A percentile compares a stretch with the other conserved stretches of the same genome.
Evolutionary conservation across 148 eudicot genomes (phyloP).

Genomic region (Cornus kousa): DNA sequence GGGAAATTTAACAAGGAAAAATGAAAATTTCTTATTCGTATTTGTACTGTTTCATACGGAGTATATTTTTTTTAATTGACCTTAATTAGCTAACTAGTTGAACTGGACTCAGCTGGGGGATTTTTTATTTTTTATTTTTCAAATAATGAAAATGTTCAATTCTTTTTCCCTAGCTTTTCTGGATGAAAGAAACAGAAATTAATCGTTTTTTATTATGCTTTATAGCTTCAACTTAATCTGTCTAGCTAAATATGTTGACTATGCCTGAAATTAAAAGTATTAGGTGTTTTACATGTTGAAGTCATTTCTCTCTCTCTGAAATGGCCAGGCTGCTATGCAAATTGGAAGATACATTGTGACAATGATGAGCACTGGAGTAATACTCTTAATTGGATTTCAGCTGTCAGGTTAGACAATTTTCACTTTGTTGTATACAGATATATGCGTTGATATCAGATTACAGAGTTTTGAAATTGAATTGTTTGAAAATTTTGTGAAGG

Average conservation of each 20-base stretch:
- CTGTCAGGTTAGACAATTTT: constrained; percentile 27
- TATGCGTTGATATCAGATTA: neutral
- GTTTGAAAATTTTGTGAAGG: constrained; percentile 42
- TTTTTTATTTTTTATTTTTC: neutral
- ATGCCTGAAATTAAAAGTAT: neutral
- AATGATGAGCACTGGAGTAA: constrained; percentile 68
- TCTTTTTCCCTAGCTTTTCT: neutral
- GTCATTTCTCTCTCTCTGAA: constrained; percentile 5
- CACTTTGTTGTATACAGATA: neutral
- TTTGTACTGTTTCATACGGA: too few species aligned
- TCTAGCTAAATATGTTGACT: neutral
- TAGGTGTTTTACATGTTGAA: neutral
- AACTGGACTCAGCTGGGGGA: neutral
- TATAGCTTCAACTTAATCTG: neutral
- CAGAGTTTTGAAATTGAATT: constrained; percentile 4
- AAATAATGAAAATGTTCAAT: neutral
- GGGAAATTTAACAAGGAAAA: neutral
- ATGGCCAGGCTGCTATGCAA: constrained; percentile 51
- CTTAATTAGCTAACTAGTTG: neutral
- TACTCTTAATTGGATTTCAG: constrained; percentile 60
- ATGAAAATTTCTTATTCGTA: too few species aligned
- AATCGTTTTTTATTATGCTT: neutral
- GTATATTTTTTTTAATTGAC: neutral
- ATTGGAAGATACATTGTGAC: constrained; percentile 73
- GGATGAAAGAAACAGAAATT: neutral